Evolutionary conservation across 108 stramenopile genomes (phyloP), one percentile per base, ranked within the genome.

Genomic region (Conticribra guillardii): DNA sequence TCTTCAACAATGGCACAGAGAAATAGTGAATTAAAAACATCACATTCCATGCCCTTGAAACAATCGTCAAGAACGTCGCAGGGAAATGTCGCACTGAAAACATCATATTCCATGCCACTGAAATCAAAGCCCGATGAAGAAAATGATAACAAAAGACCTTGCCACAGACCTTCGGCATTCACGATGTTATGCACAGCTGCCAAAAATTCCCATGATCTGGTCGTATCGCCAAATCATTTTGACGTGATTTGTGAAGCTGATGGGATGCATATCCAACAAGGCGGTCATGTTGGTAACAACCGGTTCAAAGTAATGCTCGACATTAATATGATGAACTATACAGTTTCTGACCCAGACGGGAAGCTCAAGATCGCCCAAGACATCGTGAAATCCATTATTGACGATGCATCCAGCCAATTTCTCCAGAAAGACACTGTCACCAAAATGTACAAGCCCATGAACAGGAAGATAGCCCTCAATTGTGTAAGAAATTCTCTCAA

Each of bases 241-340:
- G 61, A 62, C 46, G 61, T 62, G 9, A 47, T 62, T 26, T 62
- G 61, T 49, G 27, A 48, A 1, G 26, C 23, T 48, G 15, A 47
- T 24, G 24, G 16, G 45, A 24, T 27, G n/a, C 23, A n/a, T 27
- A 37, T 61, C 7, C 9, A 44, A 26, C 1, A 29, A 49, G 16
- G 45, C 28, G 17, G 41, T 29, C 61, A 62, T 62, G 46, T 8
- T 11, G 61, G 61, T 24, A 62, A 62, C 47, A 62, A 62, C 41
- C 44, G 61, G 2, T 22, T 62, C 21, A 44, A 62, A 29, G 46
- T 62, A 41, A 62, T 62, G 0, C 18, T 47, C 18, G 61, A 62
- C 27, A 49, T 62, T 19, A 41, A 45, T 26, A 14, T 29, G 24
- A 49, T 28, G 15, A n/a, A 3, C 28, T 62, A 44, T 30, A 5